Conservation (phyloP, 495 filamentous ascomycete species). For the Achaetomiella virescens region DNA sequence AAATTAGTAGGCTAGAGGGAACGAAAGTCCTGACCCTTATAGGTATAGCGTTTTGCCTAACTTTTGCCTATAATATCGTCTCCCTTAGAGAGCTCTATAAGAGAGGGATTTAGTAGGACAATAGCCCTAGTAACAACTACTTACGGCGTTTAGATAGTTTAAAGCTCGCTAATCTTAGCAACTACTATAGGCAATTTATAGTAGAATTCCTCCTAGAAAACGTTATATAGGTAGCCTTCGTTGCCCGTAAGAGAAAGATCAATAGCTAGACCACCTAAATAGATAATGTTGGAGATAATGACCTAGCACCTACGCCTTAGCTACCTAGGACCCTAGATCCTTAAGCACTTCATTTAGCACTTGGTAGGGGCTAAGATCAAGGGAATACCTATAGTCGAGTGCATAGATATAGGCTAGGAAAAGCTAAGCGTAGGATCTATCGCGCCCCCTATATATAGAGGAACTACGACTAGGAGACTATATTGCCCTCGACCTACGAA, state of each 20-base stretch:
- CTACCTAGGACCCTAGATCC: not conserved
- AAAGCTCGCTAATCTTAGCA: not conserved
- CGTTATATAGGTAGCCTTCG: not conserved
- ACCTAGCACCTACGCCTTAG: slow-evolving; percentile 4
- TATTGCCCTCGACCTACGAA: not conserved
- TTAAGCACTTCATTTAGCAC: not conserved
- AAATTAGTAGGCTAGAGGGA: not conserved
- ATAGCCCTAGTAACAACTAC: slow-evolving; percentile 3
- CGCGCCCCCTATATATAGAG: not conserved
- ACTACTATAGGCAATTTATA: slow-evolving; percentile 1
- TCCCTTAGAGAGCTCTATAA: slow-evolving; percentile 4
- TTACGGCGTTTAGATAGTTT: not conserved
- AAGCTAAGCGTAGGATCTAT: not conserved
- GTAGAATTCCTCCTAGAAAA: not conserved
- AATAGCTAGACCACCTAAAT: not conserved
- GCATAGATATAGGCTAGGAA: not conserved
- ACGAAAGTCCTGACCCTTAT: not conserved
- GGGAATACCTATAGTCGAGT: not conserved
- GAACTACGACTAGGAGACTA: not conserved
- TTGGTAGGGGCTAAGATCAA: not conserved
- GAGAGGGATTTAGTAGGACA: slow-evolving; percentile 10
- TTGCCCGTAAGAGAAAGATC: not conserved
- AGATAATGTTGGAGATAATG: not conserved
- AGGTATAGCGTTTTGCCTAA: slow-evolving; percentile 7
- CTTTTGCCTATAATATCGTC: slow-evolving; percentile 4